Conservation (phyloP, 2,329 filamentous ascomycete species). For the Fusarium sp. region DNA sequence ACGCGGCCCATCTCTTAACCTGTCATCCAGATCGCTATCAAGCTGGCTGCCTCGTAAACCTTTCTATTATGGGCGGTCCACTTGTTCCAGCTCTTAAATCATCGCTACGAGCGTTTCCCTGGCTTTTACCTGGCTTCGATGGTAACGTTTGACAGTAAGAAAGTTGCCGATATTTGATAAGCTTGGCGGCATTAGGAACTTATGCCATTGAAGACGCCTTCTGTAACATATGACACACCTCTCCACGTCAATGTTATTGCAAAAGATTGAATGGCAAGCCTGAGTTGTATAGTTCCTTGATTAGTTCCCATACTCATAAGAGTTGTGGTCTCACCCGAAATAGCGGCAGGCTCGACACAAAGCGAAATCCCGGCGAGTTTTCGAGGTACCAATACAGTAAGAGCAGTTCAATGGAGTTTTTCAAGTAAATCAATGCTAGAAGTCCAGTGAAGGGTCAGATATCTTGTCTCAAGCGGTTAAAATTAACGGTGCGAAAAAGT, state of each 20-base stretch:
- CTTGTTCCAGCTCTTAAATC: neutral
- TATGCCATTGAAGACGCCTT: too few species aligned
- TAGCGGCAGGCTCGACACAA: neutral
- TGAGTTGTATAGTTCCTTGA: neutral
- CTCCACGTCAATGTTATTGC: neutral
- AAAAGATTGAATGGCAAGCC: neutral
- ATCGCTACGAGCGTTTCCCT: neutral
- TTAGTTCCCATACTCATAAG: neutral
- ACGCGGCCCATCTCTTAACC: fast-evolving
- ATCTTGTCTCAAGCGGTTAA: neutral
- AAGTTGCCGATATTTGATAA: neutral
- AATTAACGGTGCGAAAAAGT: neutral
- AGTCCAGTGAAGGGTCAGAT: neutral
- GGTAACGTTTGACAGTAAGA: fast-evolving
- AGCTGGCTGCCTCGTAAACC: neutral
- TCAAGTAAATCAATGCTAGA: neutral
- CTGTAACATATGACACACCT: neutral
- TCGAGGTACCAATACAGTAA: neutral
- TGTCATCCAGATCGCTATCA: fast-evolving
- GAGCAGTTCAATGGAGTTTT: neutral
- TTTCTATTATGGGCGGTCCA: neutral
- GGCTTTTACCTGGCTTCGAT: neutral
- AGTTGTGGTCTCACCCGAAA: neutral
- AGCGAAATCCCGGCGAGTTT: neutral
- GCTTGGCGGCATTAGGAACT: fast-evolving